Conservation (phyloP, 1,139 yeast species). For the Taiozyma onychis region DNA sequence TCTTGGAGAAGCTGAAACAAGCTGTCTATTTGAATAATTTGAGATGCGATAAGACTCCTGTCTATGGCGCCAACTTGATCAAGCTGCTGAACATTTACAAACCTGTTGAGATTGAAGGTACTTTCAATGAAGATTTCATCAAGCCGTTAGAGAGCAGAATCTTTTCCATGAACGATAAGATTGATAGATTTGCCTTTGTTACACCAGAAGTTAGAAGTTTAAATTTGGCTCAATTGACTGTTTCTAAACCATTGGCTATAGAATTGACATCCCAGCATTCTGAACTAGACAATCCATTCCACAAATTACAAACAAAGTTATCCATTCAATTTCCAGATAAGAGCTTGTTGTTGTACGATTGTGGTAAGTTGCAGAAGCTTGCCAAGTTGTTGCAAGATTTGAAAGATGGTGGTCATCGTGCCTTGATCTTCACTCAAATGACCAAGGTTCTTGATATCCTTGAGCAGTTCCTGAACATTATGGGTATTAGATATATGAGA, state of each 20-base stretch:
- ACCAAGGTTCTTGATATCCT: constrained; percentile 90
- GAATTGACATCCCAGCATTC: constrained; percentile 10
- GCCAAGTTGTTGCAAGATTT: constrained; percentile 71
- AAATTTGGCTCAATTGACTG: constrained; percentile 57
- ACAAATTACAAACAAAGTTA: constrained; percentile 76
- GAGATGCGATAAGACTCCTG: constrained; percentile 52
- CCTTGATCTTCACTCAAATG: constrained; percentile 96
- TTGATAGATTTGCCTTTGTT: constrained; percentile 77
- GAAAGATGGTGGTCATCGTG: constrained; percentile 85
- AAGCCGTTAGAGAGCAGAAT: constrained; percentile 30
- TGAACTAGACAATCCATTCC: constrained; percentile 60
- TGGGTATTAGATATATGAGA: constrained; percentile 91
- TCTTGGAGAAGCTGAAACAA: constrained; percentile 50
- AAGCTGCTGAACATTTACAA: constrained; percentile 24
- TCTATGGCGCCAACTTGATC: constrained; percentile 47
- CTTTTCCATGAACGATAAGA: constrained; percentile 37
- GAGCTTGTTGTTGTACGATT: constrained; percentile 85
- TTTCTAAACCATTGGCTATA: constrained; percentile 17
- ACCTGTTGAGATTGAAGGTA: constrained; percentile 12
- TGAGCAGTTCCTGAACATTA: constrained; percentile 90
- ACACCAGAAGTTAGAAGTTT: constrained; percentile 84
- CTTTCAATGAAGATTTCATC: constrained; percentile 23
- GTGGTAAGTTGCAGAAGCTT: constrained; percentile 90
- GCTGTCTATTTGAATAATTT: constrained; percentile 57
- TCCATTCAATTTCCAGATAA: constrained; percentile 97